Conservation (phyloP, 1,284 basidiomycete species). For the Gastroboletus turbinatus region DNA sequence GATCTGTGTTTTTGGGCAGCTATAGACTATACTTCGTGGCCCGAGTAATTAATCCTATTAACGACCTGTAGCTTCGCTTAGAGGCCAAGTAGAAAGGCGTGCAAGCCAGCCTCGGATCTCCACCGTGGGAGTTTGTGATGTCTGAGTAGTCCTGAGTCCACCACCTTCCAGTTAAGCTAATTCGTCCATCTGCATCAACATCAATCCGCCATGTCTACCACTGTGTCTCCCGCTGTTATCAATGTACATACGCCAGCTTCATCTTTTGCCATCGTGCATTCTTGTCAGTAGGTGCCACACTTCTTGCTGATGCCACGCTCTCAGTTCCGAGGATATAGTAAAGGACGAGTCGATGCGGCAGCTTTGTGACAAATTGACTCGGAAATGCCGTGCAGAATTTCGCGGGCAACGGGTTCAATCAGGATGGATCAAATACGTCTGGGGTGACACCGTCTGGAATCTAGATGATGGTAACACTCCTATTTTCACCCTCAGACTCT, state of each 20-base stretch:
- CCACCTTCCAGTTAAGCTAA: not conserved
- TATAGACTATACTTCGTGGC: slow-evolving; percentile 10
- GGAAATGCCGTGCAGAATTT: slow-evolving; percentile 58
- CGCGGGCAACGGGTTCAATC: slow-evolving; percentile 58
- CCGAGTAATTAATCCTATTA: not conserved
- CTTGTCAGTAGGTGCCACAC: slow-evolving; percentile 46
- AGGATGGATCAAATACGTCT: slow-evolving; percentile 82
- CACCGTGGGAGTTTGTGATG: slow-evolving; percentile 8
- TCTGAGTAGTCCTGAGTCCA: too few relatives aligned
- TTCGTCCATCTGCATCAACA: not conserved
- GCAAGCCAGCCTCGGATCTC: not conserved
- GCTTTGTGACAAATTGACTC: slow-evolving; percentile 66
- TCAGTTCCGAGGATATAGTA: slow-evolving; percentile 40
- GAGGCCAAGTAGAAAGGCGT: not conserved
- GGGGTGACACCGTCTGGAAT: slow-evolving; percentile 72
- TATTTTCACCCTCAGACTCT: not conserved
- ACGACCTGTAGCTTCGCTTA: not conserved
- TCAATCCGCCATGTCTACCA: not conserved
- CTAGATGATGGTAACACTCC: slow-evolving; percentile 64
- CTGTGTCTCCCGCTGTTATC: slow-evolving; percentile 44
- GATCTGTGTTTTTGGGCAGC: not conserved
- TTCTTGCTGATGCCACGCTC: not conserved
- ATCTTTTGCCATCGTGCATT: slow-evolving; percentile 73
- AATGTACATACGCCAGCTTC: slow-evolving; percentile 72
- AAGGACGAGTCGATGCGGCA: slow-evolving; percentile 61